A percentile compares a stretch with the other conserved stretches of the same genome.
Conservation (phyloP, 2,329 filamentous ascomycete genomes). For the Ophiostoma australiae region DNA sequence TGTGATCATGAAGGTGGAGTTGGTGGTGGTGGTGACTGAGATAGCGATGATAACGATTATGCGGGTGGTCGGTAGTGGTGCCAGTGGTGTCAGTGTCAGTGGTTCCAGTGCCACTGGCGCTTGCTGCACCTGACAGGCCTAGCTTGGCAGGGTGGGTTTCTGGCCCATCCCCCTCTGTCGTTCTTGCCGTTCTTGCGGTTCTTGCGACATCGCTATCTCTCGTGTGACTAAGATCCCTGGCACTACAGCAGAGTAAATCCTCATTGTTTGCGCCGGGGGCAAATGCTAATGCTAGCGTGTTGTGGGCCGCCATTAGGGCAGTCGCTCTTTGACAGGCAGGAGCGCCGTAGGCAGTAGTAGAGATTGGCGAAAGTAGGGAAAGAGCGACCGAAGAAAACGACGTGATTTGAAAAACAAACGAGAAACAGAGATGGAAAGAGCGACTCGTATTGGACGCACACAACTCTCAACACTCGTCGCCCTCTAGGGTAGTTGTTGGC, state of each 20-base stretch:
- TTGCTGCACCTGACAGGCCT: constrained; percentile 12
- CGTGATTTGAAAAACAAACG: neutral
- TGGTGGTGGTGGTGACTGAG: constrained; percentile 11
- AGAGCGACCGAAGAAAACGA: neutral
- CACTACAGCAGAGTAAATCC: neutral
- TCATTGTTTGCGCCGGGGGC: constrained; percentile 5
- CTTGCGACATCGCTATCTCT: constrained; percentile 17
- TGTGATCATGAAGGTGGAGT: constrained; percentile 8
- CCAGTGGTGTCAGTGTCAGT: neutral
- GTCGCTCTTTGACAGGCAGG: neutral
- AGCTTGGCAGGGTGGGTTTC: constrained; percentile 16
- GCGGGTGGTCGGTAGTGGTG: constrained; percentile 14
- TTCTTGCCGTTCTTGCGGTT: constrained; percentile 13
- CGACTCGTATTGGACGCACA: neutral
- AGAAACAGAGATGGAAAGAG: neutral
- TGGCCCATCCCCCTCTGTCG: neutral
- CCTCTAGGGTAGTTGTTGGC: neutral
- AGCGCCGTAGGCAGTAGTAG: neutral
- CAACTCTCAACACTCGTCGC: neutral
- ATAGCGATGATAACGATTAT: constrained; percentile 13
- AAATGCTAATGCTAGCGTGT: constrained; percentile 5
- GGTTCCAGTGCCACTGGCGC: neutral
- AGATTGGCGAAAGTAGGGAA: constrained; percentile 6
- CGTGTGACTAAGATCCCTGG: constrained; percentile 13
- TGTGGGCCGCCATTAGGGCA: constrained; percentile 10